Conservation (phyloP, 768 basidiomycete genomes). For the Mycena crocata region DNA sequence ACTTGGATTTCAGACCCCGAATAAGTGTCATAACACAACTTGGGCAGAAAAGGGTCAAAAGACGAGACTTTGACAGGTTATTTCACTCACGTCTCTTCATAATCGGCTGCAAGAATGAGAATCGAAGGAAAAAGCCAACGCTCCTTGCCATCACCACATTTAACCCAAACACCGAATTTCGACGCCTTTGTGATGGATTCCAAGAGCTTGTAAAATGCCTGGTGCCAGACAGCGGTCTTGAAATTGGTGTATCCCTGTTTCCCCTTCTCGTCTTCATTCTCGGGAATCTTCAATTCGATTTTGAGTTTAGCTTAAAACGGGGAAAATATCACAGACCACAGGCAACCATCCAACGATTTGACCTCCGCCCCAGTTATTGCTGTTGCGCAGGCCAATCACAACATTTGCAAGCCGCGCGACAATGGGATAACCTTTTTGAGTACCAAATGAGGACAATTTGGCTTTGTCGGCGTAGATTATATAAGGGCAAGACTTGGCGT, state of each 20-base stretch:
- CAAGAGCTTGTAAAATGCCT: constrained; percentile 45
- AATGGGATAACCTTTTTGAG: constrained; percentile 51
- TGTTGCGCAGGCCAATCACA: constrained; percentile 46
- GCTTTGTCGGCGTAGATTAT: constrained; percentile 57
- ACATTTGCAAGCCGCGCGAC: constrained; percentile 48
- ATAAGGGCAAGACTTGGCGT: constrained; percentile 42
- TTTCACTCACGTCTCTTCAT: constrained; percentile 57
- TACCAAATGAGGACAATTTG: constrained; percentile 52
- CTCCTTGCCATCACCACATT: constrained; percentile 42
- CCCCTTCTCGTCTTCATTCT: constrained; percentile 43
- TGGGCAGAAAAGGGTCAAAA: neutral
- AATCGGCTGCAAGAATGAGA: constrained; percentile 54
- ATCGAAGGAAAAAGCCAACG: constrained; percentile 49
- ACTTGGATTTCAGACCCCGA: constrained; percentile 39
- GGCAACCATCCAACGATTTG: constrained; percentile 53
- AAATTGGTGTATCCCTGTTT: constrained; percentile 46
- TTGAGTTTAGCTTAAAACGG: too few species aligned
- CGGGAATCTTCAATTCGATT: constrained; percentile 38
- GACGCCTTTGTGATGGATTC: constrained; percentile 36
- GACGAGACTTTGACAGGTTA: neutral
- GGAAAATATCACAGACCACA: constrained; percentile 41
- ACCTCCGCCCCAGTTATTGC: constrained; percentile 47
- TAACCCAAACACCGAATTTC: constrained; percentile 34
- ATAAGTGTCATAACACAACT: constrained; percentile 55
- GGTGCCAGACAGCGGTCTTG: constrained; percentile 53